These are phyloP conservation scores for Tetrapisispora namnaoensis DNA, from an alignment of 805 yeast genomes.

Conservation along the genomic window DNA sequence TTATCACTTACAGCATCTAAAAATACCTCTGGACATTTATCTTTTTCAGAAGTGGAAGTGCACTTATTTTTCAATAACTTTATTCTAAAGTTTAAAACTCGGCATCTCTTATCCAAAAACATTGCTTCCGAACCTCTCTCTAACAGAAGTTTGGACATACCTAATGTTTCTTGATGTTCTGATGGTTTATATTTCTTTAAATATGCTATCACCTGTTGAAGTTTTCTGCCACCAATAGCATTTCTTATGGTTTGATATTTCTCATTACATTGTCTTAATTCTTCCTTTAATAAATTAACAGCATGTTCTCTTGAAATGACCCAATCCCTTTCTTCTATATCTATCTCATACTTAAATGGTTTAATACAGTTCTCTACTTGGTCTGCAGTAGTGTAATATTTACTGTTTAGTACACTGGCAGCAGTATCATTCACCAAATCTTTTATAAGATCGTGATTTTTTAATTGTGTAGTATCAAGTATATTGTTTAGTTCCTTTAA, in stretches of 20 bases:
- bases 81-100: slow-evolving; percentile 63
- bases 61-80: slow-evolving; percentile 69
- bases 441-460: slow-evolving; percentile 79
- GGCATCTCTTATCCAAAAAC: slow-evolving; percentile 65
- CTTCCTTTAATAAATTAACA: slow-evolving; percentile 65
- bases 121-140: slow-evolving; percentile 76
- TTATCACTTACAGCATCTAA: slow-evolving; percentile 88
- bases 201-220: slow-evolving; percentile 73
- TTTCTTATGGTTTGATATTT: slow-evolving; percentile 50
- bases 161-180: slow-evolving; percentile 59
- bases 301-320: slow-evolving; percentile 68
- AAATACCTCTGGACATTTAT: slow-evolving; percentile 89
- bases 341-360: slow-evolving; percentile 96
- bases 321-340: slow-evolving; percentile 96
- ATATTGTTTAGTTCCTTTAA: slow-evolving; percentile 67
- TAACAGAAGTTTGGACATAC: slow-evolving; percentile 69
- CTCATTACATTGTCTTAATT: slow-evolving; percentile 67
- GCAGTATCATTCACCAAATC: slow-evolving; percentile 81
- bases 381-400: slow-evolving; percentile 88
- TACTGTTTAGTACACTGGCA: slow-evolving; percentile 58
- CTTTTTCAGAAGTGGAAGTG: slow-evolving; percentile 67
- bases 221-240: slow-evolving; percentile 74
- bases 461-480: slow-evolving; percentile 62
- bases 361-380: slow-evolving; percentile 98
- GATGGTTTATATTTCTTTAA: slow-evolving; percentile 31